Percentiles rank a stretch among this genome's conserved stretches.
Conservation (phyloP, 2,329 filamentous ascomycete species). For the Madurella fahalii region DNA sequence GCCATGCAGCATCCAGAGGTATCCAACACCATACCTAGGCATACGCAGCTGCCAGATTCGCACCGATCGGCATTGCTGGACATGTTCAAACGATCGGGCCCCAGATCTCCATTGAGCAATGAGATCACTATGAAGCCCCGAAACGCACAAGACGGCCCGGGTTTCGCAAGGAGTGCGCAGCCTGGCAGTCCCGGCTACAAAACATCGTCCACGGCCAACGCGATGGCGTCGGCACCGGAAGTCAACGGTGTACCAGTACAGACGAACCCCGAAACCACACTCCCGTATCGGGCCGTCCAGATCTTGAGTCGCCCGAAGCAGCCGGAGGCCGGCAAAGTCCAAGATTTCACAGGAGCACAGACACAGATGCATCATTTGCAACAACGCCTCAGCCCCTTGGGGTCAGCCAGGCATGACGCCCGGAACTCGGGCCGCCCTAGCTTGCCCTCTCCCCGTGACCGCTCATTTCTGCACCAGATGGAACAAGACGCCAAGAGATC, state of each 20-base stretch:
- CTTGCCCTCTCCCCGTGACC: constrained; percentile 22
- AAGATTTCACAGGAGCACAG: constrained; percentile 12
- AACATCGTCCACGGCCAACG: constrained; percentile 25
- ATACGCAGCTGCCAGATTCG: constrained; percentile 30
- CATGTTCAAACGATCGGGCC: constrained; percentile 48
- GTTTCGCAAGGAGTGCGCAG: constrained; percentile 2
- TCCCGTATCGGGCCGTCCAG: constrained; percentile 38
- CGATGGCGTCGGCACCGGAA: constrained; percentile 27
- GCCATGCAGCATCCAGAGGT: constrained; percentile 9
- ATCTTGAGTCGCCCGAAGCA: constrained; percentile 37
- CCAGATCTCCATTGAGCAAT: constrained; percentile 26
- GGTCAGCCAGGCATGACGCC: constrained; percentile 22
- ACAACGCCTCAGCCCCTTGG: constrained; percentile 18
- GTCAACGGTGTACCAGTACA: constrained; percentile 32
- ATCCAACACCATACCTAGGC: constrained; percentile 9
- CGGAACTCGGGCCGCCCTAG: constrained; percentile 11
- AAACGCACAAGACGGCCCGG: constrained; percentile 20
- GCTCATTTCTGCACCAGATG: constrained; percentile 13
- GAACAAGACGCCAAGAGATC: constrained; percentile 20
- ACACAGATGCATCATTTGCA: constrained; percentile 21
- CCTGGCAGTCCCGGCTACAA: constrained; percentile 12
- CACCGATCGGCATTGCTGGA: constrained; percentile 49
- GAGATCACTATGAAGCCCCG: constrained; percentile 17
- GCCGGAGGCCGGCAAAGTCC: constrained; percentile 17
- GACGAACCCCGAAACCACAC: constrained; percentile 35